phyloP scores from a whole-genome alignment of 75 land plant species.

The Cupressus sempervirens region DNA sequence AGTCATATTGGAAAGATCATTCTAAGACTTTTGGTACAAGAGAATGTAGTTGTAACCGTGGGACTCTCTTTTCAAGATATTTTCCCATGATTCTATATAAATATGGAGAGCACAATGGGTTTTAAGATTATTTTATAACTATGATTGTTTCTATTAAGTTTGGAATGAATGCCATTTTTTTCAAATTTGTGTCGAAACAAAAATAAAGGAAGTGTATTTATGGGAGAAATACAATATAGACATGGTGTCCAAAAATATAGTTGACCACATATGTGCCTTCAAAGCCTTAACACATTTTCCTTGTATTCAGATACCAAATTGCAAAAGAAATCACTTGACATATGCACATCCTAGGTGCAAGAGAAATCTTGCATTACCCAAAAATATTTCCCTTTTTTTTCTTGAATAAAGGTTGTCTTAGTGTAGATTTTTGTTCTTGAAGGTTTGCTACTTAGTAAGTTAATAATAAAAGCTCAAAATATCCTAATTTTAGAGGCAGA shows the following conservation, averaged over 20 bases:
- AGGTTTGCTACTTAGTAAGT: too few species aligned
- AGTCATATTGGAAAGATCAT: constrained; percentile 81
- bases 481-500: too few species aligned
- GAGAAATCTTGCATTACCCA: too few species aligned
- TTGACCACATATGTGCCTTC: not conserved
- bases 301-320: not conserved
- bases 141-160: not conserved
- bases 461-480: too few species aligned
- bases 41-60: constrained; percentile 74
- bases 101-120: not conserved
- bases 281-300: not conserved
- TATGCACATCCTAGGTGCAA: too few species aligned
- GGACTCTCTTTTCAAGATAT: constrained; percentile 74
- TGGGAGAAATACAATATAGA: not conserved
- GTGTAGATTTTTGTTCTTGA: too few species aligned
- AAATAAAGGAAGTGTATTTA: not conserved
- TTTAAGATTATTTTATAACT: not conserved
- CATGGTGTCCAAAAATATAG: not conserved
- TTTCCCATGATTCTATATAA: not conserved
- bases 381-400: too few species aligned
- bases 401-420: too few species aligned
- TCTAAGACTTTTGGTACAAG: constrained; percentile 76
- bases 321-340: not conserved
- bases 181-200: not conserved
- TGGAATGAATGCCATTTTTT: constrained; percentile 1